These are phyloP conservation scores for Neofusicoccum sp. DNA, from an alignment of 2,329 filamentous ascomycete genomes.

Conservation along the genomic window DNA sequence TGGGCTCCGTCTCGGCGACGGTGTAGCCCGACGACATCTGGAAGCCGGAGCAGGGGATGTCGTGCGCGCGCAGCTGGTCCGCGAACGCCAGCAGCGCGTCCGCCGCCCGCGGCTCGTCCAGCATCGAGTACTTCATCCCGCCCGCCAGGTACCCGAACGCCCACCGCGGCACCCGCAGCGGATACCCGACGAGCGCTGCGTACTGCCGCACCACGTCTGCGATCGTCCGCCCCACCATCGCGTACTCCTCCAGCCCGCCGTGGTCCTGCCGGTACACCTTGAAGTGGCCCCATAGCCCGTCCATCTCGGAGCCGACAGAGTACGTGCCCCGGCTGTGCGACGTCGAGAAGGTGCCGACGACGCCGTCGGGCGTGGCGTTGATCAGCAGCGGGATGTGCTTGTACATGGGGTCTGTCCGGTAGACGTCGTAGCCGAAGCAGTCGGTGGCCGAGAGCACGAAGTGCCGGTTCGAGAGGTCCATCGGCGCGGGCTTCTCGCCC, in stretches of 20 bases:
- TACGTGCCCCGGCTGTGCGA: constrained; percentile 66
- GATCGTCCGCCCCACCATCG: constrained; percentile 67
- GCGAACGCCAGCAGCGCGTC: constrained; percentile 65
- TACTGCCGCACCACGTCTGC: constrained; percentile 68
- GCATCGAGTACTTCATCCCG: constrained; percentile 64
- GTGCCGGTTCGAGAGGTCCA: constrained; percentile 68
- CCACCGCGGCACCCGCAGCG: constrained; percentile 69
- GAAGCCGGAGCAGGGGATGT: constrained; percentile 71
- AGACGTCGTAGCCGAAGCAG: constrained; percentile 71
- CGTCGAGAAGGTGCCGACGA: constrained; percentile 69
- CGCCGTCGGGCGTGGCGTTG: constrained; percentile 65
- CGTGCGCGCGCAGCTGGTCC: constrained; percentile 62
- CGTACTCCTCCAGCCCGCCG: constrained; percentile 72
- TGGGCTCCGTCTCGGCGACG: constrained; percentile 66
- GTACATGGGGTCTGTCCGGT: constrained; percentile 72
- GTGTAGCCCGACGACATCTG: constrained; percentile 76
- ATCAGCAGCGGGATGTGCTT: constrained; percentile 76
- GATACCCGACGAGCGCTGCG: constrained; percentile 68
- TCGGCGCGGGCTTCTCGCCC: constrained; percentile 72
- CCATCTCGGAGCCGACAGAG: constrained; percentile 71
- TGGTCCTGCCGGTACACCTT: constrained; percentile 74
- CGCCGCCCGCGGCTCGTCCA: constrained; percentile 57
- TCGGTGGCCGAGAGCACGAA: constrained; percentile 71
- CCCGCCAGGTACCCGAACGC: constrained; percentile 74
- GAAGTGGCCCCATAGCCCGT: constrained; percentile 74